Percentiles rank a stretch among this genome's conserved stretches.
Conservation (phyloP, 768 basidiomycete genomes). For the Serendipita indica region DNA sequence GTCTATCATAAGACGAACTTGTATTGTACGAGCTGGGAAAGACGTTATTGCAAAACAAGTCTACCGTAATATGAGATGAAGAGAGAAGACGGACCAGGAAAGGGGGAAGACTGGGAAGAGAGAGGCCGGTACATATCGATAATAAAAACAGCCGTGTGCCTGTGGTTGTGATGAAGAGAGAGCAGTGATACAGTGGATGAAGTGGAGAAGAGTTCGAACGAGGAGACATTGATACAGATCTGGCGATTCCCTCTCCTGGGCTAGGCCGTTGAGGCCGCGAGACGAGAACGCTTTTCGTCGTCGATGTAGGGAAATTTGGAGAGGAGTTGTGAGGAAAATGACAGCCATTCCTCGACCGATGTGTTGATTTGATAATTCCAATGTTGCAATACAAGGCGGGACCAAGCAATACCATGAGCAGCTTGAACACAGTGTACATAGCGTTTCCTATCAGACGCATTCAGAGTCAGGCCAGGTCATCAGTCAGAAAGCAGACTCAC, state of each 20-base stretch:
- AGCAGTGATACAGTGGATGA: too few relatives aligned
- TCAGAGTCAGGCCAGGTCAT: background rate
- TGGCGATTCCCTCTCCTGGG: too few relatives aligned
- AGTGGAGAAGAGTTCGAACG: too few relatives aligned
- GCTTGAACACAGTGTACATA: conserved; percentile 1
- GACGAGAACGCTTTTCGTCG: background rate
- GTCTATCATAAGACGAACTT: too few relatives aligned
- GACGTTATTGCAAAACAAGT: background rate
- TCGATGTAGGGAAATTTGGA: background rate
- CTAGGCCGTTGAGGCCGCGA: background rate
- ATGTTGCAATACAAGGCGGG: conserved; percentile 1
- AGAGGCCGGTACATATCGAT: background rate
- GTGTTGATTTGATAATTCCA: conserved; percentile 8
- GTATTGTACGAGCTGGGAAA: background rate
- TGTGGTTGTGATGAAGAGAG: background rate
- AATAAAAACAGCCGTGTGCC: background rate
- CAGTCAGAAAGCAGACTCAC: background rate
- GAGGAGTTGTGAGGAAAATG: conserved; percentile 4
- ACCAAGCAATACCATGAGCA: conserved; percentile 1
- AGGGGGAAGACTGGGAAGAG: too few relatives aligned
- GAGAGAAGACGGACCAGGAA: background rate
- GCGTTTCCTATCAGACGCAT: background rate
- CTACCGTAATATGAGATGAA: background rate
- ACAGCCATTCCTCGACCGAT: conserved; percentile 2
- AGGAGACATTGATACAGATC: too few relatives aligned